Conservation (phyloP, 768 basidiomycete species). For the Tylopilus subfusipes region DNA sequence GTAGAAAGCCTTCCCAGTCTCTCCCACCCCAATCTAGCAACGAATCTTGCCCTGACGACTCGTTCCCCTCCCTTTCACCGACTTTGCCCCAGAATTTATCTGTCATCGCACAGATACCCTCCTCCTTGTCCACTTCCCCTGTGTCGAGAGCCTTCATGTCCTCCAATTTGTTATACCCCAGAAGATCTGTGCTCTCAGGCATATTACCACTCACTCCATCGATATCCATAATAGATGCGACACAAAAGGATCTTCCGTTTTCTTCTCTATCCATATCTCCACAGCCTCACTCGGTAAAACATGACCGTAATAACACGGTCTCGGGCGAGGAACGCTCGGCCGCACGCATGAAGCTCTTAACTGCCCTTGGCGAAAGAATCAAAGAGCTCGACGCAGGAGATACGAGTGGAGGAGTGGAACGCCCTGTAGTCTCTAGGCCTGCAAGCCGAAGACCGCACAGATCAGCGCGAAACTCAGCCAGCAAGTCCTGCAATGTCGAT, state of each 20-base stretch:
- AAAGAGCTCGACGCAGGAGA: slow-evolving; percentile 63
- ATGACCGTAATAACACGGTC: slow-evolving; percentile 75
- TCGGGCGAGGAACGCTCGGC: slow-evolving; percentile 76
- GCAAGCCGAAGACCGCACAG: slow-evolving; percentile 56
- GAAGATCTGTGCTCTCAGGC: slow-evolving; percentile 54
- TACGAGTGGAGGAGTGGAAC: slow-evolving; percentile 58
- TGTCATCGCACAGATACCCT: slow-evolving; percentile 53
- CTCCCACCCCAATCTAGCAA: slow-evolving; percentile 45
- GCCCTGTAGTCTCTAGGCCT: slow-evolving; percentile 38
- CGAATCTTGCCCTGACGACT: slow-evolving; percentile 72
- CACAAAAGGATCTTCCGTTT: slow-evolving; percentile 66
- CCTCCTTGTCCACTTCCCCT: slow-evolving; percentile 44
- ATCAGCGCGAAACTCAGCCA: slow-evolving; percentile 40
- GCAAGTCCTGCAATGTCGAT: slow-evolving; percentile 36
- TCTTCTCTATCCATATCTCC: slow-evolving; percentile 48
- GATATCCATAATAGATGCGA: slow-evolving; percentile 72
- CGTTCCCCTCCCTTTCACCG: slow-evolving; percentile 31
- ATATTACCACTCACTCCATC: slow-evolving; percentile 59
- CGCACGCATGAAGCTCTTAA: slow-evolving; percentile 66
- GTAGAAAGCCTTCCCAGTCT: slow-evolving; percentile 53
- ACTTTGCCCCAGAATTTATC: slow-evolving; percentile 24
- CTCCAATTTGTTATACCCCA: slow-evolving; percentile 51
- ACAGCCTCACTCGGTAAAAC: slow-evolving; percentile 44
- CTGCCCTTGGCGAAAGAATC: slow-evolving; percentile 53
- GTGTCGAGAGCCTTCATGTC: slow-evolving; percentile 38